Conservation (phyloP, 78 protist genomes). For the Dictyostelium capitatum region DNA sequence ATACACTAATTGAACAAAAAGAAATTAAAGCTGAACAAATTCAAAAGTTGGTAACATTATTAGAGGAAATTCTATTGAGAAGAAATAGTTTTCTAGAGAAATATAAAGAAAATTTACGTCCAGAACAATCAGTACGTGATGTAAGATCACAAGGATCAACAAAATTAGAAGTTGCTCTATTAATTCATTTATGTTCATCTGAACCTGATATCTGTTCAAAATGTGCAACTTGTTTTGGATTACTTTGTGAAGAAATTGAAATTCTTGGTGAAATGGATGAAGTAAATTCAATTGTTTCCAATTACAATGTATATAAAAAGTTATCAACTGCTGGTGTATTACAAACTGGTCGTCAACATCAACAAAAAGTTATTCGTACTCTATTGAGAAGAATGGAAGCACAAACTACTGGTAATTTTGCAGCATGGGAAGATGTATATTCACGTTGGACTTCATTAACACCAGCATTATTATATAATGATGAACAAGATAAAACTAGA, state of each 20-base stretch:
- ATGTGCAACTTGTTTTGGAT: conserved; percentile 80
- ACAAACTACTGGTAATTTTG: conserved; percentile 83
- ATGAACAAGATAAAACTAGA: conserved; percentile 27
- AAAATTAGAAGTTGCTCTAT: conserved; percentile 77
- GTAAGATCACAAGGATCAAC: conserved; percentile 69
- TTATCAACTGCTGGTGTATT: conserved; percentile 69
- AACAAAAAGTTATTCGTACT: conserved; percentile 83
- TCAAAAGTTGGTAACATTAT: conserved; percentile 62
- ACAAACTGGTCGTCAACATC: conserved; percentile 80
- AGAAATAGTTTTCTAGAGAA: conserved; percentile 60
- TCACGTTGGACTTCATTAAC: conserved; percentile 63
- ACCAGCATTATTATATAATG: conserved; percentile 26
- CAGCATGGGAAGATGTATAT: conserved; percentile 85
- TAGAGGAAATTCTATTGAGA: conserved; percentile 60
- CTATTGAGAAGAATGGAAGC: conserved; percentile 55
- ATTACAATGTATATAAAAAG: conserved; percentile 60
- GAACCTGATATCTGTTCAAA: conserved; percentile 80
- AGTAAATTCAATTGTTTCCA: conserved; percentile 53
- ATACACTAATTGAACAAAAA: conserved; percentile 46
- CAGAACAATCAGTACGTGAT: conserved; percentile 47
- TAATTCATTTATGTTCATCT: conserved; percentile 76
- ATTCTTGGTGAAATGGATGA: conserved; percentile 60
- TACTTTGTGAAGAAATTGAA: conserved; percentile 80
- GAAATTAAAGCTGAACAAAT: conserved; percentile 65
- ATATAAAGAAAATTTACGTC: conserved; percentile 47